A percentile compares a stretch with the other conserved stretches of the same genome.
phyloP scores from a whole-genome alignment of 148 eudicot genomes.

The Salicornia ramosissima region DNA sequence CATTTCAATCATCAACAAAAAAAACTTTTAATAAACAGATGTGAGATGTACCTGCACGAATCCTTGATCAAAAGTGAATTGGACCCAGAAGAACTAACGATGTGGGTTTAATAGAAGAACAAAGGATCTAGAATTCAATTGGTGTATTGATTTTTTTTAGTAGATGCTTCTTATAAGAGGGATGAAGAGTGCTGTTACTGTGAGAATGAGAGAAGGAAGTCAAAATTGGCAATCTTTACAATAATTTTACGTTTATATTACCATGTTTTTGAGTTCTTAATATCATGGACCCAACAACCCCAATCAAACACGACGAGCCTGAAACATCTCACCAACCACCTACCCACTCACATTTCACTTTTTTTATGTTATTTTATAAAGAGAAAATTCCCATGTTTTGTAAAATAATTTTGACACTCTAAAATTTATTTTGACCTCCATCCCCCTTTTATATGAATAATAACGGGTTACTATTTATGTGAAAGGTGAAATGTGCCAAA shows the following conservation, averaged over 20 bases:
- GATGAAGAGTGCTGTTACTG: background rate
- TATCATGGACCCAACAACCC: slow-evolving; percentile 10
- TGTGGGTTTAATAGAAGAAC: slow-evolving; percentile 18
- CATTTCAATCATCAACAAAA: background rate
- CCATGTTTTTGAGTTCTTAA: background rate
- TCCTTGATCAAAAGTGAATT: slow-evolving; percentile 14
- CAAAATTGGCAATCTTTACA: background rate
- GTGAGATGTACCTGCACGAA: slow-evolving; percentile 6
- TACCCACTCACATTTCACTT: slow-evolving; percentile 1
- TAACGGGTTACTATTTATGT: too few relatives aligned
- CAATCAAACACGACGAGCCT: background rate
- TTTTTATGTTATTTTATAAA: too few relatives aligned
- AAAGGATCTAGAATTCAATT: slow-evolving; percentile 10
- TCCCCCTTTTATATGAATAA: too few relatives aligned
- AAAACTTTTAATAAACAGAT: background rate
- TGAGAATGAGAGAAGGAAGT: background rate
- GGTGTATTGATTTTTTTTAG: background rate
- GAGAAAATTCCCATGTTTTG: too few relatives aligned
- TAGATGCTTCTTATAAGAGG: background rate
- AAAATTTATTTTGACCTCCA: too few relatives aligned
- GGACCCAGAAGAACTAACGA: slow-evolving; percentile 30
- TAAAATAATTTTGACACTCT: too few relatives aligned
- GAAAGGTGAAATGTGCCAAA: too few relatives aligned
- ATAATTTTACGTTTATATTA: background rate
- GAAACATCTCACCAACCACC: slow-evolving; percentile 4